Percentiles rank a stretch among this genome's conserved stretches.
Evolutionary conservation across 345 rosid genomes (phyloP).

Genomic region (Pugionium cornutum): DNA sequence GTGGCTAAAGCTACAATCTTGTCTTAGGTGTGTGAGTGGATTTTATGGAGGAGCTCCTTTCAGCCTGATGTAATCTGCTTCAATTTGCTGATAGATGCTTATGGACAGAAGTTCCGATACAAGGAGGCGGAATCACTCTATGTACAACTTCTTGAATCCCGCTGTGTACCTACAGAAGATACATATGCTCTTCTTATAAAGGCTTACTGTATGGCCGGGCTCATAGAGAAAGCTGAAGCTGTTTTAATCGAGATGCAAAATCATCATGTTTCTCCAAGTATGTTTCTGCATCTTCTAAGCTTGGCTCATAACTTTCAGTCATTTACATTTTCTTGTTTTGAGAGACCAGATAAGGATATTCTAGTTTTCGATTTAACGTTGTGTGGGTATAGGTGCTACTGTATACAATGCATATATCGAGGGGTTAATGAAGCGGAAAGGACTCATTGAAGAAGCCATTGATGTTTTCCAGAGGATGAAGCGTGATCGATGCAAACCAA

Average conservation of each 20-base stretch:
- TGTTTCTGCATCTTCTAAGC: slow-evolving; percentile 29
- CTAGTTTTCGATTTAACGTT: not conserved
- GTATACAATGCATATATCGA: slow-evolving; percentile 85
- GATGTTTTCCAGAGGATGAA: slow-evolving; percentile 77
- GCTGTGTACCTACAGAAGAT: slow-evolving; percentile 82
- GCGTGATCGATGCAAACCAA: slow-evolving; percentile 61
- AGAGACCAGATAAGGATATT: not conserved
- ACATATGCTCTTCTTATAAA: slow-evolving; percentile 87
- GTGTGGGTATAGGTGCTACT: slow-evolving; percentile 53
- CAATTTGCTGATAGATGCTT: slow-evolving; percentile 89
- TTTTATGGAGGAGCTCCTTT: slow-evolving; percentile 76
- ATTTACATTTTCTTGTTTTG: slow-evolving; percentile 14
- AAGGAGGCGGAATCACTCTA: slow-evolving; percentile 71
- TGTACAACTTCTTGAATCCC: slow-evolving; percentile 72
- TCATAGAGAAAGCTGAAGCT: slow-evolving; percentile 68
- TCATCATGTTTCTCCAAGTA: slow-evolving; percentile 75
- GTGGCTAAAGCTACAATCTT: slow-evolving; percentile 22
- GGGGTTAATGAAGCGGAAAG: slow-evolving; percentile 71
- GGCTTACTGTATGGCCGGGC: slow-evolving; percentile 66
- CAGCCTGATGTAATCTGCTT: slow-evolving; percentile 77
- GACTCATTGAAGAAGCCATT: slow-evolving; percentile 60
- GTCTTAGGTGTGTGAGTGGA: slow-evolving; percentile 79
- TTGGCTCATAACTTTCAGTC: not conserved
- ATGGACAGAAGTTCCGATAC: slow-evolving; percentile 64
- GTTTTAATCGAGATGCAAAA: slow-evolving; percentile 77